phyloP scores from a whole-genome alignment of 208 protist species.

The Trypanosoma theileri region DNA sequence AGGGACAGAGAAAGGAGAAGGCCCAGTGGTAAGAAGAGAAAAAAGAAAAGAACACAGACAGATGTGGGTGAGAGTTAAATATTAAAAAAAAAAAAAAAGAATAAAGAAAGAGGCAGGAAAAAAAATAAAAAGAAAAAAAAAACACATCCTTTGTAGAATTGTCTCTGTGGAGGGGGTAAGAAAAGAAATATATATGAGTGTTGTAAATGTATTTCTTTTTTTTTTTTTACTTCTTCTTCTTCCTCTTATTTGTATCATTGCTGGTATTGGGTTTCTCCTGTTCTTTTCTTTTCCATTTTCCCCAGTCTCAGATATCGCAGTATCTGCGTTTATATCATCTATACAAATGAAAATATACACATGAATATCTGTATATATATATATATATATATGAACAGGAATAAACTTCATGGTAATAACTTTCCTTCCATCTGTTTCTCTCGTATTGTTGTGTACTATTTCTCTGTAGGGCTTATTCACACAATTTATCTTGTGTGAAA shows the following conservation, averaged over 20 bases:
- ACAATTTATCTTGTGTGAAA: no score
- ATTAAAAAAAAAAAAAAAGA: conserved; percentile 5
- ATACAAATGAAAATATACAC: no score
- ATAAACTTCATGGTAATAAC: no score
- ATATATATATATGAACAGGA: no score
- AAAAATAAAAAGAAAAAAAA: background rate
- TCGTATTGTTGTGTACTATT: no score
- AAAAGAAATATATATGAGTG: background rate
- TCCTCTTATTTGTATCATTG: conserved; percentile 12
- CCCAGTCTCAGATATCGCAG: no score
- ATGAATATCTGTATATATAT: no score
- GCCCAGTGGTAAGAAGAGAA: no score
- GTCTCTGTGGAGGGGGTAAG: background rate
- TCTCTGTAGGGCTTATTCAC: no score
- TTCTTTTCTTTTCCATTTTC: background rate
- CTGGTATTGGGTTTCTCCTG: conserved; percentile 1
- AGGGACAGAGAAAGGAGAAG: background rate
- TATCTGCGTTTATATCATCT: no score
- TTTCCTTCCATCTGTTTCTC: no score
- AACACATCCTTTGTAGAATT: conserved; percentile 4
- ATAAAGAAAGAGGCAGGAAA: background rate
- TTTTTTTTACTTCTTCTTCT: conserved; percentile 12
- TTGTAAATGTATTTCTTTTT: conserved; percentile 9
- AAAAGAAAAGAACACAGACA: background rate
- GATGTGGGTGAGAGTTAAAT: background rate